phyloP scores from a whole-genome alignment of 257 asterid genomes.

The Gentiana straminea region DNA sequence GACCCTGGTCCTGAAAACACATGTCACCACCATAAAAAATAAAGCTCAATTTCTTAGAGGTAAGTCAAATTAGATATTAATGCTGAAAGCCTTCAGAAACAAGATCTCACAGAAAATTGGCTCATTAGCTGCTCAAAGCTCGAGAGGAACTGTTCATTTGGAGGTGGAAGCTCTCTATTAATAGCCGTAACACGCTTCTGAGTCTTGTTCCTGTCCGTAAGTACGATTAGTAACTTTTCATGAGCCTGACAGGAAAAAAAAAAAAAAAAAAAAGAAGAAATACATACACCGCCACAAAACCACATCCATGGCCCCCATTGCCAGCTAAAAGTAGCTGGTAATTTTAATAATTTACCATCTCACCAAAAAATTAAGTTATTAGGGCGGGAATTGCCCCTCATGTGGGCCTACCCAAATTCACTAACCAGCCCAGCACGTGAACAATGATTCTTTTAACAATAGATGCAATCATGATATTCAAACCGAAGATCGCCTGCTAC shows the following conservation, averaged over 20 bases:
- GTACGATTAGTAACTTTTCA: too few relatives aligned
- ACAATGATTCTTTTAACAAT: too few relatives aligned
- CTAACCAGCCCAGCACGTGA: too few relatives aligned
- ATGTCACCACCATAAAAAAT: constrained; percentile 9
- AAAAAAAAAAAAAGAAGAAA: background rate
- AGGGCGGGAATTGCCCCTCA: too few relatives aligned
- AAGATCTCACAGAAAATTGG: constrained; percentile 57
- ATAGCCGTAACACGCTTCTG: constrained; percentile 89
- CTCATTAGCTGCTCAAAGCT: constrained; percentile 81
- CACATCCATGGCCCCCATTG: too few relatives aligned
- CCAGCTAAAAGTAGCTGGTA: too few relatives aligned
- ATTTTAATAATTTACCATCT: too few relatives aligned
- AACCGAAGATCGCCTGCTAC: too few relatives aligned
- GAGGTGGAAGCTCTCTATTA: constrained; percentile 86
- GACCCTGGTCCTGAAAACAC: constrained; percentile 74
- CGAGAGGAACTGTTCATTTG: constrained; percentile 69
- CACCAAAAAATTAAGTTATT: too few relatives aligned
- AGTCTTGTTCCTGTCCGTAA: constrained; percentile 60
- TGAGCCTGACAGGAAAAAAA: background rate
- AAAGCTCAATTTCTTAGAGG: background rate
- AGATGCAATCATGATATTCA: too few relatives aligned
- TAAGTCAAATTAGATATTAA: background rate
- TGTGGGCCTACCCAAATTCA: too few relatives aligned
- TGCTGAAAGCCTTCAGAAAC: constrained; percentile 4
- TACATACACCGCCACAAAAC: background rate